Conservation (phyloP, 495 filamentous ascomycete genomes). For the Lentithecium fluviatile region DNA sequence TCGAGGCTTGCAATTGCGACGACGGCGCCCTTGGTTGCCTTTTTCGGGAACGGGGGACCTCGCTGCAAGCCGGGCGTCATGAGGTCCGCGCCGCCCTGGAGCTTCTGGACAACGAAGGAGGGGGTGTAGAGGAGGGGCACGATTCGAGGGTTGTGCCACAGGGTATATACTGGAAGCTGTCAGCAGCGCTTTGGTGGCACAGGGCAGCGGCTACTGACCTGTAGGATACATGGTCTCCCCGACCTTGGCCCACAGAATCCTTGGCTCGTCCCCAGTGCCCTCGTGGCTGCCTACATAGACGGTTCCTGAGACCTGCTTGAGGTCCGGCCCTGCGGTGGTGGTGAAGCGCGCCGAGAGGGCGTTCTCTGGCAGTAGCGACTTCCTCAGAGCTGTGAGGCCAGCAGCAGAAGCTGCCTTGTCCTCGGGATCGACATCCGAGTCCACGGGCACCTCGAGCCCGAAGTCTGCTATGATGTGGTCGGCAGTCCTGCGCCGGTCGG, state of each 20-base stretch:
- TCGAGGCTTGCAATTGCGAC: conserved; percentile 67
- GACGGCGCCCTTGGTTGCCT: conserved; percentile 60
- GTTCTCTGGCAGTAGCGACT: conserved; percentile 65
- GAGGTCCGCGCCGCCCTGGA: conserved; percentile 66
- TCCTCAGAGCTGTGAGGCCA: conserved; percentile 57
- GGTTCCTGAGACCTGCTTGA: conserved; percentile 62
- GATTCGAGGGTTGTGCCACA: conserved; percentile 64
- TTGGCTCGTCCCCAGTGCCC: conserved; percentile 52
- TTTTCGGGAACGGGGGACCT: conserved; percentile 65
- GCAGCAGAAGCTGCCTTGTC: conserved; percentile 46
- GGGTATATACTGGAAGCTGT: conserved; percentile 54
- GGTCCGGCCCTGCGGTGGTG: conserved; percentile 65
- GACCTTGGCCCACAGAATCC: conserved; percentile 70
- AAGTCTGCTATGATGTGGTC: conserved; percentile 69
- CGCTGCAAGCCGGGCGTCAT: conserved; percentile 72
- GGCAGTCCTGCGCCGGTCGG: conserved; percentile 67
- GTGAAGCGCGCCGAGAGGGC: conserved; percentile 64
- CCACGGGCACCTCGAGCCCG: conserved; percentile 50
- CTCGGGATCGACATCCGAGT: conserved; percentile 40
- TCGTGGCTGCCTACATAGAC: conserved; percentile 63
- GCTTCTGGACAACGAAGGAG: conserved; percentile 60
- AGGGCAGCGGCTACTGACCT: conserved; percentile 11
- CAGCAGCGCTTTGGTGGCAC: neutral
- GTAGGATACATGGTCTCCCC: conserved; percentile 67
- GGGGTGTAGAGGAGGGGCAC: conserved; percentile 66